Evolutionary conservation across 345 rosid genomes (phyloP).

Genomic region (Murraya koenigii): DNA sequence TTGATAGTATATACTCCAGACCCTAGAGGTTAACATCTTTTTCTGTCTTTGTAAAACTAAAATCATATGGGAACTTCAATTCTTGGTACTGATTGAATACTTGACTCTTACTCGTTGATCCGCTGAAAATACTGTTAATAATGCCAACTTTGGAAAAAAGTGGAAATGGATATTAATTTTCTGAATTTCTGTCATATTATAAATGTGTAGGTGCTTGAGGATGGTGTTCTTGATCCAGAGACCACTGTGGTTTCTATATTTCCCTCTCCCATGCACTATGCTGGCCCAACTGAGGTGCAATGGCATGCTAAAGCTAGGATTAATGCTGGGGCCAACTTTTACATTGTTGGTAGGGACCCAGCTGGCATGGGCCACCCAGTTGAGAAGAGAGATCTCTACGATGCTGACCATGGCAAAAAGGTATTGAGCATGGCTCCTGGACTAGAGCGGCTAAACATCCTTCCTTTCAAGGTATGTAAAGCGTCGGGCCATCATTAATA

Average conservation of each 20-base stretch:
- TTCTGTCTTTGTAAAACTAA: too few species aligned
- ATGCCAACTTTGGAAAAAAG: background rate
- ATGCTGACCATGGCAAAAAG: constrained; percentile 98
- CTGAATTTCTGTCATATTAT: constrained; percentile 1
- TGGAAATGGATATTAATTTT: background rate
- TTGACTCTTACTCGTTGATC: background rate
- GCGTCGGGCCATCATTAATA: background rate
- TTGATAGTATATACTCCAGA: too few species aligned
- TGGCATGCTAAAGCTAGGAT: constrained; percentile 99
- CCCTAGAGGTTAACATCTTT: background rate
- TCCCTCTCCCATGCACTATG: constrained; percentile 99
- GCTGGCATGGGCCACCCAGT: constrained; percentile 99
- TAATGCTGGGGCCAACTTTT: constrained; percentile 97
- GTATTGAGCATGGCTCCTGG: constrained; percentile 98
- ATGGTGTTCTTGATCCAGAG: constrained; percentile 98
- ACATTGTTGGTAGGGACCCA: constrained; percentile 99
- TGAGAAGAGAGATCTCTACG: constrained; percentile 90
- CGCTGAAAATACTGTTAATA: background rate
- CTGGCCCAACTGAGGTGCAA: constrained; percentile 99
- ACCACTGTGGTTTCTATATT: constrained; percentile 95
- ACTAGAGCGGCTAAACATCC: constrained; percentile 89
- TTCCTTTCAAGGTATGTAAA: constrained; percentile 81
- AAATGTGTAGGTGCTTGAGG: constrained; percentile 79
- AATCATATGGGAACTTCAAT: background rate
- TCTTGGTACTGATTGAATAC: background rate